Evolutionary conservation across 2,329 filamentous ascomycete genomes (phyloP).

Genomic region (Aspergillus uvarum): DNA sequence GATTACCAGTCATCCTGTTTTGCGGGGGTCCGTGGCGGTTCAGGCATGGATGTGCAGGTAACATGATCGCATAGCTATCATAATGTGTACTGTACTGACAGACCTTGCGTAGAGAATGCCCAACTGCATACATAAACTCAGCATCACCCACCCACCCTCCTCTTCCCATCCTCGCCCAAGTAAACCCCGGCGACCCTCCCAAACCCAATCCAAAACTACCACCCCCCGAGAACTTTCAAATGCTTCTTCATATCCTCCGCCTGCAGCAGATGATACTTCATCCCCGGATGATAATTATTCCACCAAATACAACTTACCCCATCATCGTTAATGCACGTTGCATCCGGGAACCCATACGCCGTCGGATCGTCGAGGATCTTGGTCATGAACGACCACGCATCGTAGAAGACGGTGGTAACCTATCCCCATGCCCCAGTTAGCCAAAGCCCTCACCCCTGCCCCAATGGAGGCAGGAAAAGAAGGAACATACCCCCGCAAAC

Average conservation of each 20-base stretch:
- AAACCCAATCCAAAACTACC: constrained; percentile 15
- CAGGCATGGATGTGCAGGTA: too few species aligned
- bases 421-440: constrained; percentile 14
- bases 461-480: background rate
- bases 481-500: constrained; percentile 24
- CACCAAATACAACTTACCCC: constrained; percentile 34
- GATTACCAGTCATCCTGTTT: constrained; percentile 4
- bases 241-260: constrained; percentile 32
- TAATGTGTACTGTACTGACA: too few species aligned
- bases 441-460: too few species aligned
- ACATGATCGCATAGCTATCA: too few species aligned
- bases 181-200: background rate
- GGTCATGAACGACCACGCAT: constrained; percentile 33
- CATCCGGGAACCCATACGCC: constrained; percentile 28
- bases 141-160: too few species aligned
- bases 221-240: constrained; percentile 24
- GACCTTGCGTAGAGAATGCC: too few species aligned
- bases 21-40: background rate
- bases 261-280: constrained; percentile 31
- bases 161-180: background rate
- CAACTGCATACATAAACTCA: too few species aligned
- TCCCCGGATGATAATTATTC: constrained; percentile 34
- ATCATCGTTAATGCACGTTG: constrained; percentile 30
- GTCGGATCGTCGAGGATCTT: constrained; percentile 28
- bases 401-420: constrained; percentile 29